These are phyloP conservation scores for Isoetes engelmannii DNA, from an alignment of 83 land plant genomes.

Conservation along the genomic window DNA sequence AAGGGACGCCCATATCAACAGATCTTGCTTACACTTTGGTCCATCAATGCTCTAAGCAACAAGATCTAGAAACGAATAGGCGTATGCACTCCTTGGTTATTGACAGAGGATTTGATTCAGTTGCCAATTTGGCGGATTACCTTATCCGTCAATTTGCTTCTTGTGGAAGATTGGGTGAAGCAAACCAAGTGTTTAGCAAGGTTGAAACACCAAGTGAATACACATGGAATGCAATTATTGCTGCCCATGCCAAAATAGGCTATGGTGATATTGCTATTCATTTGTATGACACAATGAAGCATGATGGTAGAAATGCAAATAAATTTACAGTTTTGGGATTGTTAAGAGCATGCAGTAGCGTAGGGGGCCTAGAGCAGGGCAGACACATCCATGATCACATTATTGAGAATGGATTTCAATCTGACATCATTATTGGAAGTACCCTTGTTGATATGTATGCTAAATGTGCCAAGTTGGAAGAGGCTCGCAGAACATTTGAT, in stretches of 20 bases:
- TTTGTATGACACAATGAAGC: neutral
- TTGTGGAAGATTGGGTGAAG: constrained; percentile 1
- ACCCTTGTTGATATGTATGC: constrained; percentile 1
- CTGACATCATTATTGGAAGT: neutral
- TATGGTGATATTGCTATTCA: neutral
- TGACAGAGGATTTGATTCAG: neutral
- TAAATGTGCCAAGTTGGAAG: too few species aligned
- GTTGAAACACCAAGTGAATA: neutral
- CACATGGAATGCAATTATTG: constrained; percentile 6
- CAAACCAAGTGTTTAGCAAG: constrained; percentile 5
- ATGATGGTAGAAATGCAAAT: neutral
- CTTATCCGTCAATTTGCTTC: too few species aligned
- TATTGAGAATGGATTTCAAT: neutral
- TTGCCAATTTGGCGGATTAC: neutral
- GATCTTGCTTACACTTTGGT: neutral
- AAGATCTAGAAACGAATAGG: neutral
- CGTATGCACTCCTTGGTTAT: neutral
- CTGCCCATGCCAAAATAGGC: neutral
- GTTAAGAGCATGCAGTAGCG: neutral
- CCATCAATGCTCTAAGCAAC: neutral
- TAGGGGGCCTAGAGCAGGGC: neutral
- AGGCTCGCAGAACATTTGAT: too few species aligned
- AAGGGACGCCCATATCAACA: neutral
- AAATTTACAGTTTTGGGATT: neutral
- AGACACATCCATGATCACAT: constrained; percentile 5